phyloP scores from a whole-genome alignment of 1,284 basidiomycete genomes.

The Schizopora paradoxa region DNA sequence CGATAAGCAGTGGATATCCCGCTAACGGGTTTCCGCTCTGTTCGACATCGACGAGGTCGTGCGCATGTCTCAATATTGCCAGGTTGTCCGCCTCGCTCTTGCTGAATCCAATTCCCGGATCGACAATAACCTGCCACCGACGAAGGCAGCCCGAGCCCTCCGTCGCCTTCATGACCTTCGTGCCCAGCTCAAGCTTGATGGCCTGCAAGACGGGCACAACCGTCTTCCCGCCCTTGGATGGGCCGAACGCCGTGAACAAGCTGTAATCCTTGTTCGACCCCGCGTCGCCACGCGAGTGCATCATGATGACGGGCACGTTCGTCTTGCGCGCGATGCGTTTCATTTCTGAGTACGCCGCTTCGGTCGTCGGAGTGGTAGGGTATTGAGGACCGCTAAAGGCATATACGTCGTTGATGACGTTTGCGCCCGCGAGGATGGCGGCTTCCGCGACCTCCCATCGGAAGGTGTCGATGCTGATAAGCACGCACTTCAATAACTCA shows the following conservation, averaged over 20 bases:
- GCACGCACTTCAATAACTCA: conserved; percentile 31
- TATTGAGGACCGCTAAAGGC: conserved; percentile 69
- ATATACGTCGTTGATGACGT: conserved; percentile 93
- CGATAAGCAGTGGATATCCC: conserved; percentile 73
- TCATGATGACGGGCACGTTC: conserved; percentile 74
- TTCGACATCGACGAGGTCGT: conserved; percentile 36
- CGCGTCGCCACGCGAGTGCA: conserved; percentile 90
- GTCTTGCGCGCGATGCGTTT: conserved; percentile 57
- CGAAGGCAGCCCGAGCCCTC: conserved; percentile 70
- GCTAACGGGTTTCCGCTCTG: conserved; percentile 44
- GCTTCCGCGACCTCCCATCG: conserved; percentile 76
- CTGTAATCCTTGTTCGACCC: conserved; percentile 68
- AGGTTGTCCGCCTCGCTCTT: conserved; percentile 80
- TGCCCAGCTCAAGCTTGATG: conserved; percentile 70
- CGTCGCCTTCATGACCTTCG: conserved; percentile 66
- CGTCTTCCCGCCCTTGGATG: conserved; percentile 19
- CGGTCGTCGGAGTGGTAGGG: conserved; percentile 32
- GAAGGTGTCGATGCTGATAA: conserved; percentile 93
- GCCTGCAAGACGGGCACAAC: conserved; percentile 58
- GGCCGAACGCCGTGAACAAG: conserved; percentile 41
- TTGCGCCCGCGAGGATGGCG: conserved; percentile 80
- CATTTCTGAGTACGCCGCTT: conserved; percentile 51
- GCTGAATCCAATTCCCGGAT: conserved; percentile 95
- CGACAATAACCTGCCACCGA: conserved; percentile 87
- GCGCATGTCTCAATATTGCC: conserved; percentile 54